Base-by-base conservation (phyloP, 805 yeast species). In the Wilhelminamyces savonicus region DNA sequence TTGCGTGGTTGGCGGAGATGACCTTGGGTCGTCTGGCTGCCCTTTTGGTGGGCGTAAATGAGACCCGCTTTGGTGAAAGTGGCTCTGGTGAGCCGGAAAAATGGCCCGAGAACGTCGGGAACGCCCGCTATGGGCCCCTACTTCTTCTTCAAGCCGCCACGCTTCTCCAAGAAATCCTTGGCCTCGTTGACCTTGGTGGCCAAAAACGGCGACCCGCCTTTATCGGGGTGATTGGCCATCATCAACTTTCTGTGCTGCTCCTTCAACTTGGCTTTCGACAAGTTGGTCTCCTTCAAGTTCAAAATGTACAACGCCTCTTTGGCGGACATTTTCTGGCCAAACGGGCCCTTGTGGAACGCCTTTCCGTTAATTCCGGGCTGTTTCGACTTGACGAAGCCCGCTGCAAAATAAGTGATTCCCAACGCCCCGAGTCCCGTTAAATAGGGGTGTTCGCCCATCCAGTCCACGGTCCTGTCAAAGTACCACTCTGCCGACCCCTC, bases 161-260 rank as follows among this genome's bases (percentile, higher is more conserved):
- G 71, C 55, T 77, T 75, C 43, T 84, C 92, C 52, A 84, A 62
- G 45, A 82, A 73, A 46, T 78, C 88, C 53, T 82, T 87, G 16
- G 97, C 96, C 60, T 88, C 95, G 54, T 88, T 88, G 37, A 88
- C 81, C 64, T 88, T 88, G 35, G 88, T 78, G 27, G 97, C 95
- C 55, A 88, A 54, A 47, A 73, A 86, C 16, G 94, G 83, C 8
- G 94, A 81, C 2, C 97, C 97, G 20, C 96, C 96, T 52, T 78
- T 82, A 62, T 88, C 97, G 8, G 97, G 97, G 52, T 88, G 97
- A 54, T 88, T 88, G 28, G 82, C 73, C 58, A 85, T 59, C 92
- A 88, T 83, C 47, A 87, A 79, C 44, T 67, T 68, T 59, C 95
- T 74, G 52, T 88, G 95, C 36, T 77, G 78, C 38, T 80, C 86